Evolutionary conservation across 2,329 filamentous ascomycete species (phyloP).

Genomic region (Thielaviopsis ethacetica): DNA sequence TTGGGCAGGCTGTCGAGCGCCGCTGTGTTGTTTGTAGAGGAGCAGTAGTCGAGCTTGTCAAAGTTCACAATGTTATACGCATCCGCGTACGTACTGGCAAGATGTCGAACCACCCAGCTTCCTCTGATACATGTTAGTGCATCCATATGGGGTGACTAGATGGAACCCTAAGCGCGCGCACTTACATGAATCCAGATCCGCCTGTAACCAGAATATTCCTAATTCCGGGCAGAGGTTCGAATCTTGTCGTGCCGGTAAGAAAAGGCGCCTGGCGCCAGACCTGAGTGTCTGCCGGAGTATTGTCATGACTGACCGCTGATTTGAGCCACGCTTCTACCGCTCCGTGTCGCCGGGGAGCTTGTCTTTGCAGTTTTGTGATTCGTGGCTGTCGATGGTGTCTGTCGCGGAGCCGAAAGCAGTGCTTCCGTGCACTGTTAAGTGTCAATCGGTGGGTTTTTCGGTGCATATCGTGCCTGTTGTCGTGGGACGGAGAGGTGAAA

Average conservation of each 20-base stretch:
- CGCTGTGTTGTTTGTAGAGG: slow-evolving; percentile 64
- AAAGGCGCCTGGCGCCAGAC: slow-evolving; percentile 58
- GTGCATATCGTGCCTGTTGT: not conserved
- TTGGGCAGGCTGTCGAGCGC: slow-evolving; percentile 50
- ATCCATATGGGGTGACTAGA: not conserved
- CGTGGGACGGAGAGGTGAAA: not conserved
- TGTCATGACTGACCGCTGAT: no score
- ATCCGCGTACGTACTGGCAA: slow-evolving; percentile 55
- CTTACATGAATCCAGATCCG: slow-evolving; percentile 73
- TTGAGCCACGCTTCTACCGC: not conserved
- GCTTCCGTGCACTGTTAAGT: not conserved
- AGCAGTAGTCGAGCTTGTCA: slow-evolving; percentile 73
- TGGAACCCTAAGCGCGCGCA: slow-evolving; percentile 10
- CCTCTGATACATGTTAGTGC: slow-evolving; percentile 35
- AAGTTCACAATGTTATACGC: slow-evolving; percentile 69
- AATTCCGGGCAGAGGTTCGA: slow-evolving; percentile 49
- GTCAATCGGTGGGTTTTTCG: not conserved
- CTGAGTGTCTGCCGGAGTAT: slow-evolving; percentile 27
- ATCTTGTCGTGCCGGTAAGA: slow-evolving; percentile 52
- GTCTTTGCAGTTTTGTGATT: not conserved
- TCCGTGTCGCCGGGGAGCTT: not conserved
- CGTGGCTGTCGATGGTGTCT: not conserved
- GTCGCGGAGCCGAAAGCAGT: not conserved
- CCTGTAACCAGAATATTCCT: slow-evolving; percentile 75
- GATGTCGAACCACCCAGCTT: slow-evolving; percentile 68